phyloP scores from a whole-genome alignment of 345 rosid species.

The Nasturtium officinale region DNA sequence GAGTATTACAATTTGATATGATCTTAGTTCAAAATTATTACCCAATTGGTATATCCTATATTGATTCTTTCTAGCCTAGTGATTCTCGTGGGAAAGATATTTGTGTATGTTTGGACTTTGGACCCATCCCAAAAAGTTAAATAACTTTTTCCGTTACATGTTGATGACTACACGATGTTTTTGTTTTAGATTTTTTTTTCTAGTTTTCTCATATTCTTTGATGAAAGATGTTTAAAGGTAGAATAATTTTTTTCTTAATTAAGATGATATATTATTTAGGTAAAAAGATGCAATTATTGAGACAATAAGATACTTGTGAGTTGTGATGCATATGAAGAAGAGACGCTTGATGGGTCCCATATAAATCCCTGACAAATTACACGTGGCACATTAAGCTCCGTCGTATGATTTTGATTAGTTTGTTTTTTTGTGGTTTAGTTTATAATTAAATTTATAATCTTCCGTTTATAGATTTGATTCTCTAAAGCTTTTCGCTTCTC shows the following conservation, averaged over 20 bases:
- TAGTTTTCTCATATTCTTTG: not conserved
- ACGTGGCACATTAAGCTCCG: slow-evolving; percentile 49
- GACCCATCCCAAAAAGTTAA: not conserved
- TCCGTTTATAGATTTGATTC: slow-evolving; percentile 23
- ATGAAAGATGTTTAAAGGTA: not conserved
- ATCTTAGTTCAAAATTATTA: not conserved
- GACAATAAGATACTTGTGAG: not conserved
- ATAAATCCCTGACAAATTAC: slow-evolving; percentile 42
- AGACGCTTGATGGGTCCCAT: slow-evolving; percentile 43
- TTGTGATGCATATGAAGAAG: slow-evolving; percentile 12
- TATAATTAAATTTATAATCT: not conserved
- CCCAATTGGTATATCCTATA: slow-evolving; percentile 21
- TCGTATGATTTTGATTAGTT: slow-evolving; percentile 29
- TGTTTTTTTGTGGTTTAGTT: not conserved
- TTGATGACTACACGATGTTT: not conserved
- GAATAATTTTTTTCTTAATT: not conserved
- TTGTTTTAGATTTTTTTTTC: not conserved
- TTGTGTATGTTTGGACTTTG: not conserved
- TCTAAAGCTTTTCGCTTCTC: slow-evolving; percentile 12
- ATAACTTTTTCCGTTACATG: not conserved
- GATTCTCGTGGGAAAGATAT: not conserved
- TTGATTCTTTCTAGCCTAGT: not conserved
- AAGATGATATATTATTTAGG: not conserved
- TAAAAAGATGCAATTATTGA: slow-evolving; percentile 24
- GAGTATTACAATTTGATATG: not conserved